phyloP scores from a whole-genome alignment of 1,284 basidiomycete genomes.

The Phlebopus sp. region DNA sequence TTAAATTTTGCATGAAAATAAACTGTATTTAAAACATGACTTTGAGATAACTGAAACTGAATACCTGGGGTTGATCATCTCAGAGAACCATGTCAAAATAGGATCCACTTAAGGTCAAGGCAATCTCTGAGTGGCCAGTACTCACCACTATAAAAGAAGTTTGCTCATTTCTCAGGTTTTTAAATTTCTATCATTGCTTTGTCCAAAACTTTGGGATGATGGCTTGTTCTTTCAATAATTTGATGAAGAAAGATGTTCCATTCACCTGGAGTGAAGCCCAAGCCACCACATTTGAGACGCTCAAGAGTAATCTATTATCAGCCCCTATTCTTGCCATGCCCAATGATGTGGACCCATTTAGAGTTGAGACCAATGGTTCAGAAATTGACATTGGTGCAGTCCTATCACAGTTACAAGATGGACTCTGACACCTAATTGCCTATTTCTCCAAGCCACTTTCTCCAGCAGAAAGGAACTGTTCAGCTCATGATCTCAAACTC shows the following conservation, averaged over 20 bases:
- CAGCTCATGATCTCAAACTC: constrained; percentile 38
- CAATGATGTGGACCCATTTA: constrained; percentile 21
- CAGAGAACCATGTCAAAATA: constrained; percentile 28
- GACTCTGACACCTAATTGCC: constrained; percentile 31
- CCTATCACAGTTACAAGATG: constrained; percentile 28
- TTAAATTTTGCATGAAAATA: constrained; percentile 21
- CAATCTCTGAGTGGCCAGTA: constrained; percentile 35
- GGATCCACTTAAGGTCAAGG: constrained; percentile 37
- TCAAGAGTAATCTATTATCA: constrained; percentile 29
- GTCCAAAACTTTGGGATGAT: constrained; percentile 37
- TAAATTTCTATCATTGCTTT: constrained; percentile 44
- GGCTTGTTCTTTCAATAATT: constrained; percentile 27
- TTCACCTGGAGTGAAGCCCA: no score
- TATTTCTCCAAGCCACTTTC: constrained; percentile 32
- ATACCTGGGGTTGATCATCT: constrained; percentile 40
- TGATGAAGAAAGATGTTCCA: constrained; percentile 17
- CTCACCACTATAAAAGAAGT: constrained; percentile 31
- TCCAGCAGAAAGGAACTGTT: constrained; percentile 36
- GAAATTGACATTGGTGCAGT: constrained; percentile 27
- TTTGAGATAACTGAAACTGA: constrained; percentile 32
- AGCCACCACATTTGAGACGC: constrained; percentile 22
- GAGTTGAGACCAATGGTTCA: constrained; percentile 26
- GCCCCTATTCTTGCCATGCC: constrained; percentile 33
- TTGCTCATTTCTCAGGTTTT: constrained; percentile 33
- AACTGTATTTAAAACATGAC: constrained; percentile 33